Evolutionary conservation across 768 basidiomycete genomes (phyloP), one percentile per base, ranked within the genome.

Genomic region (Clathrus columnatus): DNA sequence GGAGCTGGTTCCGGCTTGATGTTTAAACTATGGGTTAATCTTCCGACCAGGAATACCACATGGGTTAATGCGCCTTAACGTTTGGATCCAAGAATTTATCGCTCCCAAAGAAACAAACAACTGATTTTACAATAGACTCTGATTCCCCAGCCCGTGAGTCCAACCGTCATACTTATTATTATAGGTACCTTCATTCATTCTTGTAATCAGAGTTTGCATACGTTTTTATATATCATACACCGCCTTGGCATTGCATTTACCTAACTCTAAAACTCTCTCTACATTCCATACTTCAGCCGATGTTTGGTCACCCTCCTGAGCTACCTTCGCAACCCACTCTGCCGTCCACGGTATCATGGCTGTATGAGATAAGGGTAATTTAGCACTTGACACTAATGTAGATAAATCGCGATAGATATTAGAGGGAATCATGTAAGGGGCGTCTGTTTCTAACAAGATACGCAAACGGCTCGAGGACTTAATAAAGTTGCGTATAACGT

Each of bases 311-410:
- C 59, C 54, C 36, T 68, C 70, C 50, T 69, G 69, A 2, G 68
- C 70, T 1, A 78, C 65, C 1, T 69, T 68, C 2, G 85, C 82
- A 0, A 88, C 79, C 62, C 84, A 91, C 61, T 82, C 80, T 0
- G 89, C 87, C 0, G 85, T 85, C 88, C 88, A 91, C 0, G 90
- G 89, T 1, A 92, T 78, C 85, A 91, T 90, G 0, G 80, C 87
- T 0, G 81, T 80, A 62, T 90, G 88, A 53, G 77, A 87, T 7
- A 91, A 64, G 0, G 90, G 85, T 0, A 91, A 67, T 59, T 76
- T 78, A 17, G 57, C 36, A 2, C 83, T 81, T 60, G 81, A 81
- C 53, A 74, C 54, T 10, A 66, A 42, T 5, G 59, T 60, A 0
- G 78, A 73, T 0, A 88, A 67, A 0, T 81, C 72, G 2, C 69